phyloP scores from a whole-genome alignment of 2,329 filamentous ascomycete species.

The Epichloe sibirici region DNA sequence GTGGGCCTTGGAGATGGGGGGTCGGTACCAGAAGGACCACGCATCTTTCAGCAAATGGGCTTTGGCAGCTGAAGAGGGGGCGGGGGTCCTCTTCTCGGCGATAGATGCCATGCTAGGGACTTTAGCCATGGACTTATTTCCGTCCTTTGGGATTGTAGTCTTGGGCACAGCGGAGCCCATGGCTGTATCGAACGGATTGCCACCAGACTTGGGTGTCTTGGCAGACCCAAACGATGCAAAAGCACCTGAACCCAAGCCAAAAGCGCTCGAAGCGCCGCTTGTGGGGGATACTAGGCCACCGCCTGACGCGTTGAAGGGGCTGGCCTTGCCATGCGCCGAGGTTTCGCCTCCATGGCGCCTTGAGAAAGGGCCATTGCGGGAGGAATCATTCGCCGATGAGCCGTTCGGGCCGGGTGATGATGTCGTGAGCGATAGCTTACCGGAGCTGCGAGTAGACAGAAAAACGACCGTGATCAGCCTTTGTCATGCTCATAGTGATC shows the following conservation, averaged over 20 bases:
- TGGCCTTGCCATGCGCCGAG: conserved; percentile 63
- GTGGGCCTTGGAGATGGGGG: conserved; percentile 95
- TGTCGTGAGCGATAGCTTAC: conserved; percentile 85
- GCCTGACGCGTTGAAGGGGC: conserved; percentile 68
- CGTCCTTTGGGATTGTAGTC: conserved; percentile 19
- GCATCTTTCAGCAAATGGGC: conserved; percentile 58
- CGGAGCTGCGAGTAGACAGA: conserved; percentile 43
- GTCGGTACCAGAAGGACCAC: conserved; percentile 96
- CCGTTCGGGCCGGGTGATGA: conserved; percentile 44
- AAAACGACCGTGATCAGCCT: not conserved
- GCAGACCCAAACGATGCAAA: conserved; percentile 78
- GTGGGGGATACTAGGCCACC: conserved; percentile 28
- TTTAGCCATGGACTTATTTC: conserved; percentile 17
- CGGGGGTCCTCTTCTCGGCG: conserved; percentile 25
- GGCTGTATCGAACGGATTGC: conserved; percentile 67
- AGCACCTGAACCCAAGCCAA: conserved; percentile 85
- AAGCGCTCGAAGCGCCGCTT: conserved; percentile 70
- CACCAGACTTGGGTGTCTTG: conserved; percentile 79
- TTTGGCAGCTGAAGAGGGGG: conserved; percentile 30
- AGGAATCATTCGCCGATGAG: conserved; percentile 38
- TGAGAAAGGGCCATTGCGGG: conserved; percentile 50
- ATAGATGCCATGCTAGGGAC: conserved; percentile 31
- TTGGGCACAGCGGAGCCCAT: conserved; percentile 34
- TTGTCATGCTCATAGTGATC: not conserved
- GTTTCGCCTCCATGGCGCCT: conserved; percentile 63